Conservation (phyloP, 2,329 filamentous ascomycete genomes). For the Cercospora sp. region DNA sequence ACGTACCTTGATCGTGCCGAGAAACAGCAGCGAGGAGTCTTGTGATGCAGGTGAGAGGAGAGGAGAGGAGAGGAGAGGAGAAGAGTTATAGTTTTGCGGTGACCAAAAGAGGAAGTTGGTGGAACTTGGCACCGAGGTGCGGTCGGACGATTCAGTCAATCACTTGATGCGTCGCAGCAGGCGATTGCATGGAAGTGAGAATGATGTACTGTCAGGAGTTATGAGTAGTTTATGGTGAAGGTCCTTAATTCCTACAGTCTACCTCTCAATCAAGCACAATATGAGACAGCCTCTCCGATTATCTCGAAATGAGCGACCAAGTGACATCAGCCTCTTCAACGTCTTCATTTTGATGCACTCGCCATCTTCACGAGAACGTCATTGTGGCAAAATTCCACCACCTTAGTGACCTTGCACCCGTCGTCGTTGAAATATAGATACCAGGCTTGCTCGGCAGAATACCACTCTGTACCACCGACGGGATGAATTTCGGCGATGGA, state of each 20-base stretch:
- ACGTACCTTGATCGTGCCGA: background rate
- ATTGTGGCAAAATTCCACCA: background rate
- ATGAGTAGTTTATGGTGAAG: too few relatives aligned
- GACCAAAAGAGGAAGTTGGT: background rate
- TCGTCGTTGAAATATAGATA: background rate
- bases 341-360: background rate
- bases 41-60: background rate
- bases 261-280: background rate
- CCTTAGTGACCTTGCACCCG: background rate
- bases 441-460: background rate
- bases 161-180: background rate
- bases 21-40: background rate
- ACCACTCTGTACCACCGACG: background rate
- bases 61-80: background rate
- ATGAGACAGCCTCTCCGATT: background rate
- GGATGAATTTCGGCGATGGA: background rate
- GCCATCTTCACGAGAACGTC: background rate
- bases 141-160: background rate
- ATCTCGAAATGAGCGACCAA: background rate
- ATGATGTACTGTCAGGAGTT: too few relatives aligned
- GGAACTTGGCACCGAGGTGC: background rate
- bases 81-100: background rate
- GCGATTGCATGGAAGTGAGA: too few relatives aligned
- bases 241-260: too few relatives aligned
- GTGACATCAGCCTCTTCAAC: background rate